These are phyloP conservation scores for Penicillium riverlandense DNA, from an alignment of 495 filamentous ascomycete genomes.

Conservation along the genomic window DNA sequence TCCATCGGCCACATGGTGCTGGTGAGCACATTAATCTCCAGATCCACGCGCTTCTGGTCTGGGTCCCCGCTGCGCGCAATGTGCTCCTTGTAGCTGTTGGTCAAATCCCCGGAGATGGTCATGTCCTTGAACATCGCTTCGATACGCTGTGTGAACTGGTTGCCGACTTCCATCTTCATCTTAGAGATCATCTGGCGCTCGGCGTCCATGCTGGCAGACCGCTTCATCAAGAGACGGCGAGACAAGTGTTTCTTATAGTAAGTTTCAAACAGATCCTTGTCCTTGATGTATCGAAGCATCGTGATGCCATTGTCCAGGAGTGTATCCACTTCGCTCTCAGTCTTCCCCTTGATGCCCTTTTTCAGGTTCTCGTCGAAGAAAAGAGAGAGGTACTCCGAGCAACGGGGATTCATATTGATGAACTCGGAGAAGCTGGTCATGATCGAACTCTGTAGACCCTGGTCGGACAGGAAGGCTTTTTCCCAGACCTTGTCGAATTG, in stretches of 20 bases:
- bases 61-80: conserved; percentile 55
- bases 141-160: conserved; percentile 84
- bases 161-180: conserved; percentile 93
- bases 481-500: conserved; percentile 80
- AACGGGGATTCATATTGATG: conserved; percentile 77
- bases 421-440: conserved; percentile 82
- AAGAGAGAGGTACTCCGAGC: conserved; percentile 87
- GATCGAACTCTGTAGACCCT: conserved; percentile 70
- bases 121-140: conserved; percentile 99
- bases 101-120: conserved; percentile 81
- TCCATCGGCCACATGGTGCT: conserved; percentile 93
- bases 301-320: conserved; percentile 87
- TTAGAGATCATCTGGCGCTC: conserved; percentile 94
- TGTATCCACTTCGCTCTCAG: conserved; percentile 78
- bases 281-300: conserved; percentile 75
- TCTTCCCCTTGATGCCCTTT: conserved; percentile 87
- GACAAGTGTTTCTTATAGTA: conserved; percentile 99
- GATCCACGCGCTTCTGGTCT: conserved; percentile 63
- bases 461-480: conserved; percentile 63
- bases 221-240: conserved; percentile 74
- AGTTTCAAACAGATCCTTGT: conserved; percentile 92
- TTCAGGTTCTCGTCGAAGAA: conserved; percentile 98
- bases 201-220: conserved; percentile 78
- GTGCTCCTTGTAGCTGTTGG: conserved; percentile 62
- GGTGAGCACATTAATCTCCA: conserved; percentile 80